Conservation (phyloP, 352 stramenopile species). For the Labyrinthula sp. region DNA sequence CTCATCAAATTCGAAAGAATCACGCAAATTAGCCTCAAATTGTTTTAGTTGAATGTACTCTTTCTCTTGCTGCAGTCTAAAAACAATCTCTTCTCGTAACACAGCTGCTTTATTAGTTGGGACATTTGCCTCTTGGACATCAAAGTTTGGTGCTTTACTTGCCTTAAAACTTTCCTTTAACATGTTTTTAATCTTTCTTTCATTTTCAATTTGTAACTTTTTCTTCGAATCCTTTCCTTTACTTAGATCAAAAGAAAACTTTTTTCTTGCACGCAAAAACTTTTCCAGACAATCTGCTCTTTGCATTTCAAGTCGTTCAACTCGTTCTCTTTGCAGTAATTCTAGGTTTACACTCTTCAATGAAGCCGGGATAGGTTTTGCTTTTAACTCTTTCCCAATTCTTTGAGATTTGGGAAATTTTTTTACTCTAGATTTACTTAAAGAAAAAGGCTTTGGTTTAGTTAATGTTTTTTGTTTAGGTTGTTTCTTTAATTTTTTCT, state of each 20-base stretch:
- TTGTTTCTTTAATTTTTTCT: not conserved
- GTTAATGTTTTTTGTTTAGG: constrained; percentile 1
- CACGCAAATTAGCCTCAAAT: constrained; percentile 63
- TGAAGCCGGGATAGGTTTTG: constrained; percentile 2
- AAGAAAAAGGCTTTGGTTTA: constrained; percentile 1
- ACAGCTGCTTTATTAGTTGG: constrained; percentile 65
- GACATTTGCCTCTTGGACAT: constrained; percentile 36
- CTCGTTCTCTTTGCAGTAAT: not conserved
- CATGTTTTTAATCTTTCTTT: constrained; percentile 31
- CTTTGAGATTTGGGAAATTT: constrained; percentile 6
- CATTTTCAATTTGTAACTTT: no score
- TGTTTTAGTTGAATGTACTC: constrained; percentile 55
- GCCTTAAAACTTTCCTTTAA: constrained; percentile 32
- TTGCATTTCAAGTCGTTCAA: not conserved
- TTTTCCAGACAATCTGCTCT: not conserved
- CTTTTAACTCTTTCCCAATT: not conserved
- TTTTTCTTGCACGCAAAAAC: not conserved
- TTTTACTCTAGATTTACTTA: constrained; percentile 2
- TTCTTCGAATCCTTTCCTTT: constrained; percentile 7
- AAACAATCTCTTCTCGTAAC: constrained; percentile 61
- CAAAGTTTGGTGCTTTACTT: constrained; percentile 31
- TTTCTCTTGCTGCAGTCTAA: constrained; percentile 66
- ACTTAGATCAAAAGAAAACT: not conserved
- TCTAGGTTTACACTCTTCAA: not conserved
- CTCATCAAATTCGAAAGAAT: constrained; percentile 63